A percentile compares a stretch with the other conserved stretches of the same genome.
Conservation (phyloP, 495 filamentous ascomycete genomes). For the Daldinia loculata region DNA sequence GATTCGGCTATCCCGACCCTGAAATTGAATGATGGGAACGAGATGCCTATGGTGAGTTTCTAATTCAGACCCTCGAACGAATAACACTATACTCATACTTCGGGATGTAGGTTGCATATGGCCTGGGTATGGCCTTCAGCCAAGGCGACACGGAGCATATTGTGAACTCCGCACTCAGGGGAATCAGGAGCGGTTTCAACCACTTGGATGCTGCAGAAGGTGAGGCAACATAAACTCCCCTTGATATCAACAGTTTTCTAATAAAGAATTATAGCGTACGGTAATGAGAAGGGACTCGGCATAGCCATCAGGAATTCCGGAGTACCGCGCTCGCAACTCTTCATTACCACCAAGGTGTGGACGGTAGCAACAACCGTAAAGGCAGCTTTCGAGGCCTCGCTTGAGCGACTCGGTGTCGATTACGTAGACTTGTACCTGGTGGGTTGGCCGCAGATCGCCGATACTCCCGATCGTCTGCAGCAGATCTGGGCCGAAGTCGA, state of each 20-base stretch:
- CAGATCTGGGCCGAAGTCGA: conserved; percentile 81
- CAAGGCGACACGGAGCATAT: conserved; percentile 59
- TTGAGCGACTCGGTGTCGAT: conserved; percentile 76
- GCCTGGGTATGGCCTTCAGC: conserved; percentile 61
- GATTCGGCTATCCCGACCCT: conserved; percentile 46
- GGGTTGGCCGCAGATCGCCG: conserved; percentile 76
- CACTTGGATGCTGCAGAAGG: conserved; percentile 84
- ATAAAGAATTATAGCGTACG: conserved; percentile 64
- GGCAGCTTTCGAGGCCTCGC: conserved; percentile 72
- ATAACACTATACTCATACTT: conserved; percentile 2
- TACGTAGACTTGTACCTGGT: conserved; percentile 91
- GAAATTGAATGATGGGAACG: conserved; percentile 76
- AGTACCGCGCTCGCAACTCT: conserved; percentile 72
- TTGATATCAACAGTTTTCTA: not conserved
- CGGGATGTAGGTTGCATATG: conserved; percentile 71
- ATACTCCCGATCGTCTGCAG: conserved; percentile 69
- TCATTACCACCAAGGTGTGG: conserved; percentile 77
- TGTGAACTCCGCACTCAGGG: conserved; percentile 69
- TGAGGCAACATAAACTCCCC: conserved; percentile 33
- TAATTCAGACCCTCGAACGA: not conserved
- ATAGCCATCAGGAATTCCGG: conserved; percentile 73
- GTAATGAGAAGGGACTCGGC: conserved; percentile 81
- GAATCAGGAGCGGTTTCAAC: conserved; percentile 73
- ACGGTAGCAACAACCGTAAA: conserved; percentile 66
- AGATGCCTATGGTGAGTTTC: conserved; percentile 73